A percentile compares a stretch with the other conserved stretches of the same genome.
Conservation (phyloP, 83 land plant species). For the Picea engelmannii region DNA sequence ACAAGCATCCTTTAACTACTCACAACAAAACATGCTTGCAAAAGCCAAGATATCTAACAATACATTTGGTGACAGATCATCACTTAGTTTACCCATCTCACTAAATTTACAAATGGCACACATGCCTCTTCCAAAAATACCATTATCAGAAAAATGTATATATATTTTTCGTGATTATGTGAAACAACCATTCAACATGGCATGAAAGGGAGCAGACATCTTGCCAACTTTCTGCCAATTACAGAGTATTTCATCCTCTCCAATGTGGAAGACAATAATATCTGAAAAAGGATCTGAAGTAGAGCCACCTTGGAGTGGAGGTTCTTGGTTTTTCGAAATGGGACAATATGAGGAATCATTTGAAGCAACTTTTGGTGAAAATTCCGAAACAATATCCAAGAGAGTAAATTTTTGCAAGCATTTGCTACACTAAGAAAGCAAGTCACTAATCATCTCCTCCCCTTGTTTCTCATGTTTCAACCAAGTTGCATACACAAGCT, state of each 20-base stretch:
- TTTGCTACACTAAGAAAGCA: slow-evolving; percentile 67
- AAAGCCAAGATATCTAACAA: slow-evolving; percentile 74
- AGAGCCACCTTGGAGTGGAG: slow-evolving; percentile 2
- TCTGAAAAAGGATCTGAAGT: not conserved
- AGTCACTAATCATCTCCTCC: slow-evolving; percentile 66
- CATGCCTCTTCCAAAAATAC: too few species aligned
- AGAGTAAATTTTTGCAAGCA: slow-evolving; percentile 52
- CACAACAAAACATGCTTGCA: slow-evolving; percentile 91
- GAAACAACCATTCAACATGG: slow-evolving; percentile 90
- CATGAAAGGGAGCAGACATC: slow-evolving; percentile 74
- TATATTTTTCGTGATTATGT: slow-evolving; percentile 49
- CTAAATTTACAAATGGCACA: slow-evolving; percentile 57
- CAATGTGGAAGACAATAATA: slow-evolving; percentile 61
- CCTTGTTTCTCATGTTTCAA: slow-evolving; percentile 79
- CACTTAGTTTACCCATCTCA: slow-evolving; percentile 40
- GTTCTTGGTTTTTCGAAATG: slow-evolving; percentile 5
- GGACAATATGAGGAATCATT: slow-evolving; percentile 18
- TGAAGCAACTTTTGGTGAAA: slow-evolving; percentile 19
- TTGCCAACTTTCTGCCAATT: slow-evolving; percentile 70
- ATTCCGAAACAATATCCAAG: slow-evolving; percentile 51
- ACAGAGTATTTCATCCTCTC: slow-evolving; percentile 63
- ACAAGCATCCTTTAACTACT: slow-evolving; percentile 58
- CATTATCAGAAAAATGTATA: too few species aligned
- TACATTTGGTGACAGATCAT: slow-evolving; percentile 40
- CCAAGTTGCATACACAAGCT: slow-evolving; percentile 83